Conservation (phyloP, 352 stramenopile species). For the Aphanomyces euteiches region DNA sequence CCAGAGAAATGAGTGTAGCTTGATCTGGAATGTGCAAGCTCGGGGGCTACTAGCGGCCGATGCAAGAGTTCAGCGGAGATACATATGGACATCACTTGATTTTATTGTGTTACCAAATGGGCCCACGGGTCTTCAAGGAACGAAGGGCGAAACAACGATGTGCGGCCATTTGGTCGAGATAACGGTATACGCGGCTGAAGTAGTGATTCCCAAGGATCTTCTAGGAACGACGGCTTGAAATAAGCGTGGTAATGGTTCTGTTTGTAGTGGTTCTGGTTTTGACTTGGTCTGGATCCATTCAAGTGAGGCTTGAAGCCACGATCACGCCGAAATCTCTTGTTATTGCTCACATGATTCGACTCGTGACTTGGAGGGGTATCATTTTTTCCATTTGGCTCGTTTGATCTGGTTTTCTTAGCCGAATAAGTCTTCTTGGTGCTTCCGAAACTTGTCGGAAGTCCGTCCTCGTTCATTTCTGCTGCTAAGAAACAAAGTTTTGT, state of each 20-base stretch:
- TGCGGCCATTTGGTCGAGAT: background rate
- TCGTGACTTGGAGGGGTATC: background rate
- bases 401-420: background rate
- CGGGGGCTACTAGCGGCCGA: no score
- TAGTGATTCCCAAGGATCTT: conserved; percentile 8
- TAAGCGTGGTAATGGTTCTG: background rate
- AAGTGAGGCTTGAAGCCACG: background rate
- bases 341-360: background rate
- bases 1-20: no score
- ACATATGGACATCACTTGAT: no score
- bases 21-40: no score
- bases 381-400: background rate
- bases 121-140: conserved; percentile 15
- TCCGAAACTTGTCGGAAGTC: conserved; percentile 9
- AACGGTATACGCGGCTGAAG: background rate
- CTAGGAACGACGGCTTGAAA: conserved; percentile 18
- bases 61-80: no score
- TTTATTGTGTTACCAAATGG: conserved; percentile 4
- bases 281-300: background rate
- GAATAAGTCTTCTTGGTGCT: conserved; percentile 3
- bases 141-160: conserved; percentile 11
- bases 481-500: background rate
- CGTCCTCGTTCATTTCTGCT: background rate
- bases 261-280: background rate
- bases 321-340: conserved; percentile 6